Evolutionary conservation across 139 green algal genomes (phyloP).

Genomic region (Chlorella sp.): DNA sequence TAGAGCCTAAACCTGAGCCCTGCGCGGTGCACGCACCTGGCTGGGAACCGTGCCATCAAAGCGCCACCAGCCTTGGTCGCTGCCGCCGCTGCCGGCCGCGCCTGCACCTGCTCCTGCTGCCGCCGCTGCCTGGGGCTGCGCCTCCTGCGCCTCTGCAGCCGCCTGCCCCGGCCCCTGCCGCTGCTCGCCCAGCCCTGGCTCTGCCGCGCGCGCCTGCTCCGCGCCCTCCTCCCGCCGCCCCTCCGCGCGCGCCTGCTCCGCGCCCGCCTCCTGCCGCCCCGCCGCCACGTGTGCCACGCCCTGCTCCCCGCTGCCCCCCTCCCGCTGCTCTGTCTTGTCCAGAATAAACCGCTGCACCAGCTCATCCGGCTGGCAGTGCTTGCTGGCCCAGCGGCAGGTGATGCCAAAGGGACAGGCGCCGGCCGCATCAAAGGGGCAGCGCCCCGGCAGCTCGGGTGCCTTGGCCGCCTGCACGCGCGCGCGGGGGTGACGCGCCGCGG

Average conservation of each 20-base stretch:
- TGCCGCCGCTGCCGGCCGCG: neutral
- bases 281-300: no score
- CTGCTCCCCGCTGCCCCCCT: no score
- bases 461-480: no score
- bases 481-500: no score
- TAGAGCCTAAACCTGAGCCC: no score
- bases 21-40: neutral
- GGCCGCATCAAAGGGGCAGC: constrained; percentile 61
- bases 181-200: neutral
- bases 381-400: constrained; percentile 68
- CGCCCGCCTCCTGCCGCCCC: neutral
- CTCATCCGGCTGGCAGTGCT: constrained; percentile 40
- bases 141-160: neutral
- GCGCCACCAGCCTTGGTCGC: constrained; percentile 8
- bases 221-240: neutral
- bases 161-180: constrained; percentile 14
- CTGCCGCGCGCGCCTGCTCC: constrained; percentile 1
- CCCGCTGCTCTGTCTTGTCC: no score
- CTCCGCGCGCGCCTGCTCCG: neutral
- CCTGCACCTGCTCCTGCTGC: neutral
- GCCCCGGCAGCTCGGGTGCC: constrained; percentile 69
- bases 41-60: constrained; percentile 18
- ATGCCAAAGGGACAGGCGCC: constrained; percentile 27
- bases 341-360: constrained; percentile 10
- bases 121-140: neutral